phyloP scores from a whole-genome alignment of 2,329 filamentous ascomycete species.

The Aureobasidium mangrovei region DNA sequence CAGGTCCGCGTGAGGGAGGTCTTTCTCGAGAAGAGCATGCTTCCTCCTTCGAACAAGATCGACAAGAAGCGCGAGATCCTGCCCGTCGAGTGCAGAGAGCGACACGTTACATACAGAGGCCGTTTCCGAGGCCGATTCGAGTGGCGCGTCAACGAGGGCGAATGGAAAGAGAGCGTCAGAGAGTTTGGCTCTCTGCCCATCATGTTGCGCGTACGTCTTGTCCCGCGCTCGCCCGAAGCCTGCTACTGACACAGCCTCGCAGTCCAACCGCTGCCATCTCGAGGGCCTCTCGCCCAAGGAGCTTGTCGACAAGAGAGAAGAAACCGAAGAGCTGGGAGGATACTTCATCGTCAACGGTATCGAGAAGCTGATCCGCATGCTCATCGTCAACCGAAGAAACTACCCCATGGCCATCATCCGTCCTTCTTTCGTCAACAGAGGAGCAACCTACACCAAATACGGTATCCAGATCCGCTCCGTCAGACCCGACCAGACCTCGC shows the following conservation, averaged over 20 bases:
- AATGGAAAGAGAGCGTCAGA: slow-evolving; percentile 70
- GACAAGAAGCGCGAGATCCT: slow-evolving; percentile 76
- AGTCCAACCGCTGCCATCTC: slow-evolving; percentile 87
- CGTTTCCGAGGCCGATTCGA: slow-evolving; percentile 76
- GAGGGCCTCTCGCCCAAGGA: slow-evolving; percentile 74
- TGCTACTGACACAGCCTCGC: slow-evolving; percentile 18
- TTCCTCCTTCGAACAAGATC: slow-evolving; percentile 77
- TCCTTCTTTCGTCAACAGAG: slow-evolving; percentile 80
- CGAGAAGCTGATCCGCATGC: slow-evolving; percentile 89
- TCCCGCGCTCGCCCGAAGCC: slow-evolving; percentile 1
- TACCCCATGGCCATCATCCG: slow-evolving; percentile 92
- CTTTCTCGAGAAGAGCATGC: slow-evolving; percentile 68
- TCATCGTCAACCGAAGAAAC: slow-evolving; percentile 84
- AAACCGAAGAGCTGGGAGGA: slow-evolving; percentile 89
- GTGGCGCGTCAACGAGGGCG: slow-evolving; percentile 77
- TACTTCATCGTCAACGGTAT: slow-evolving; percentile 98
- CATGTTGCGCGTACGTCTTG: slow-evolving; percentile 68
- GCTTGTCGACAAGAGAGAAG: slow-evolving; percentile 81
- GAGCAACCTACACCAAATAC: slow-evolving; percentile 76
- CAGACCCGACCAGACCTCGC: slow-evolving; percentile 92
- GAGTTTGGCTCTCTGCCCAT: slow-evolving; percentile 85
- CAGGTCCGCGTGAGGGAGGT: slow-evolving; percentile 72
- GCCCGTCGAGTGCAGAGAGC: slow-evolving; percentile 87
- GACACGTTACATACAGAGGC: slow-evolving; percentile 84
- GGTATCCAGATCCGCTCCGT: slow-evolving; percentile 89